Conservation (phyloP, 257 asterid species). For the Rehmannia glutinosa region DNA sequence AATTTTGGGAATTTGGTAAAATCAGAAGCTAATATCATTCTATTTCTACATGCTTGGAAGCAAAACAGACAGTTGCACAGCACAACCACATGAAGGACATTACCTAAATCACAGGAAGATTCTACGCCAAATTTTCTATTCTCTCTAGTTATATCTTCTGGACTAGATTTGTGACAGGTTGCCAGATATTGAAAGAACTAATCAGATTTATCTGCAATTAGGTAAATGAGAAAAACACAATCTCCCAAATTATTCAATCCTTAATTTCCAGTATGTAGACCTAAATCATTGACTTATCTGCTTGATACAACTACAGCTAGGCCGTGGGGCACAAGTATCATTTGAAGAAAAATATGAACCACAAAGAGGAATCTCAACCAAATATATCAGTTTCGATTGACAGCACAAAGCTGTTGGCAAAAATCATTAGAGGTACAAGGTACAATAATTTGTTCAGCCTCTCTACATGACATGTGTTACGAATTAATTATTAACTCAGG, state of each 20-base stretch:
- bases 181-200: too few species aligned
- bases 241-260: slow-evolving; percentile 5
- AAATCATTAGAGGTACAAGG: background rate
- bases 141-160: background rate
- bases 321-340: background rate
- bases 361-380: background rate
- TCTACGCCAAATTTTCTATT: background rate
- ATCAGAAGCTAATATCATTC: background rate
- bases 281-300: slow-evolving; percentile 2
- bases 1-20: too few species aligned
- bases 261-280: background rate
- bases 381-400: background rate
- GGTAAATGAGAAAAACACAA: background rate
- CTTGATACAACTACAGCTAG: background rate
- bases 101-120: background rate
- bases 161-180: background rate
- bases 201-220: background rate
- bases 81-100: too few species aligned
- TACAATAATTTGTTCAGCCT: background rate
- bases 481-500: too few species aligned
- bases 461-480: too few species aligned
- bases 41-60: background rate
- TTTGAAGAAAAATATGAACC: background rate
- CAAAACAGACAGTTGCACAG: too few species aligned
- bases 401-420: background rate